These are phyloP conservation scores for Fragilaria radians DNA, from an alignment of 108 stramenopile genomes.

Conservation along the genomic window DNA sequence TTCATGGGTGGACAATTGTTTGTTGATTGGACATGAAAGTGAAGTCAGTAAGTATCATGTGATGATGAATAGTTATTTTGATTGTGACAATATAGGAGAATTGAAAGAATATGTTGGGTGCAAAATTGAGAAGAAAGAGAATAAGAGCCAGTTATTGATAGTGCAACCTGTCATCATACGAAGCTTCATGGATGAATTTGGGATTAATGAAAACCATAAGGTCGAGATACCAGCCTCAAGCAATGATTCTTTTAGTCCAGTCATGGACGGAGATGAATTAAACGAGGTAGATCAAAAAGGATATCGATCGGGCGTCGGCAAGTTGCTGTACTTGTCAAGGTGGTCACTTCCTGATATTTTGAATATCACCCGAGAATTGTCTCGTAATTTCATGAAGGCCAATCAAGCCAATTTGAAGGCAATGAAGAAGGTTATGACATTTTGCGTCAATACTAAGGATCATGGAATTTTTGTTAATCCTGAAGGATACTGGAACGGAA, in stretches of 20 bases:
- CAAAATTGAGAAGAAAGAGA: too few species aligned
- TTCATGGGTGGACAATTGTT: constrained; percentile 36
- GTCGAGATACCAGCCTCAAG: too few species aligned
- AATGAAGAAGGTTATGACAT: constrained; percentile 15
- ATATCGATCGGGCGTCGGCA: too few species aligned
- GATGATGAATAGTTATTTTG: constrained; percentile 16
- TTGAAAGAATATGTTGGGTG: too few species aligned
- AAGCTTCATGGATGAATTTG: constrained; percentile 22
- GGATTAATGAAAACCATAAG: background rate
- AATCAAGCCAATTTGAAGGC: too few species aligned
- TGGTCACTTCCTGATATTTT: constrained; percentile 4
- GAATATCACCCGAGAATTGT: constrained; percentile 3
- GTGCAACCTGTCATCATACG: constrained; percentile 41
- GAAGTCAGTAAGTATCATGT: constrained; percentile 3
- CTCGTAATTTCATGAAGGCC: too few species aligned
- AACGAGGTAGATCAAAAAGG: background rate
- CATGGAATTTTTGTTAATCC: constrained; percentile 10
- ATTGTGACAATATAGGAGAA: too few species aligned
- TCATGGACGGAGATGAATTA: background rate
- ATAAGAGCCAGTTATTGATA: constrained; percentile 5
- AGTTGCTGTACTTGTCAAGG: too few species aligned
- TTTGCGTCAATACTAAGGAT: constrained; percentile 7
- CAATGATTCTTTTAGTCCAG: too few species aligned
- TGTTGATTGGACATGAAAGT: constrained; percentile 9
- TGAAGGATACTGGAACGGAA: constrained; percentile 19